Percentiles rank a stretch among this genome's conserved stretches.
These are phyloP conservation scores for Hypericum perforatum DNA, from an alignment of 345 rosid genomes.

Conservation along the genomic window DNA sequence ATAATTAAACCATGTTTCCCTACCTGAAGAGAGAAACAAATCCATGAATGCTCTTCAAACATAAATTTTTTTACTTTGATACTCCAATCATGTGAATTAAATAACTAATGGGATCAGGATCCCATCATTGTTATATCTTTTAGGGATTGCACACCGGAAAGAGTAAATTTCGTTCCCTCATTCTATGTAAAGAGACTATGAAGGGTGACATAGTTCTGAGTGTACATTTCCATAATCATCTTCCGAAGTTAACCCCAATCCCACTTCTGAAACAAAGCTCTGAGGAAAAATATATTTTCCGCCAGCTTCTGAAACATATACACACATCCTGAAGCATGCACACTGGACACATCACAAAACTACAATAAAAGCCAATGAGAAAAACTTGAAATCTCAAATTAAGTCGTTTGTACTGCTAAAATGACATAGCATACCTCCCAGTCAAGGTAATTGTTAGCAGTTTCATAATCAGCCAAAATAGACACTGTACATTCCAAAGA, in stretches of 20 bases:
- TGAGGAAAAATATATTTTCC: neutral
- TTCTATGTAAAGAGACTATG: too few relatives aligned
- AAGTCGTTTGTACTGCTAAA: slow-evolving; percentile 8
- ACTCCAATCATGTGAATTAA: neutral
- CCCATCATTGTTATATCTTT: too few relatives aligned
- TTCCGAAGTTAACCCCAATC: too few relatives aligned
- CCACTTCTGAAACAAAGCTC: too few relatives aligned
- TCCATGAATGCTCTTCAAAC: neutral
- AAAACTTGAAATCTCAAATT: neutral
- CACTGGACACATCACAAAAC: neutral
- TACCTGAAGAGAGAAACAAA: slow-evolving; percentile 34
- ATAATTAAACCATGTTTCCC: slow-evolving; percentile 93
- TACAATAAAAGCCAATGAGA: too few relatives aligned
- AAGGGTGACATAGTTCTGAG: too few relatives aligned
- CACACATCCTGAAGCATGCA: neutral
- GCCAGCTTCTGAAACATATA: neutral
- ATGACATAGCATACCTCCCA: slow-evolving; percentile 70
- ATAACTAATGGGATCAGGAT: too few relatives aligned
- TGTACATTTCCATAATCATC: too few relatives aligned
- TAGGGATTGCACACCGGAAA: too few relatives aligned
- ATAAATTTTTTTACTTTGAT: neutral
- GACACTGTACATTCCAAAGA: slow-evolving; percentile 87
- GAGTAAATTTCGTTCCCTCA: too few relatives aligned
- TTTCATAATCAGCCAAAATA: slow-evolving; percentile 68
- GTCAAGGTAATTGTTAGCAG: slow-evolving; percentile 68